Evolutionary conservation across 179 eudicot genomes (phyloP).

Genomic region (Nepenthes alata): DNA sequence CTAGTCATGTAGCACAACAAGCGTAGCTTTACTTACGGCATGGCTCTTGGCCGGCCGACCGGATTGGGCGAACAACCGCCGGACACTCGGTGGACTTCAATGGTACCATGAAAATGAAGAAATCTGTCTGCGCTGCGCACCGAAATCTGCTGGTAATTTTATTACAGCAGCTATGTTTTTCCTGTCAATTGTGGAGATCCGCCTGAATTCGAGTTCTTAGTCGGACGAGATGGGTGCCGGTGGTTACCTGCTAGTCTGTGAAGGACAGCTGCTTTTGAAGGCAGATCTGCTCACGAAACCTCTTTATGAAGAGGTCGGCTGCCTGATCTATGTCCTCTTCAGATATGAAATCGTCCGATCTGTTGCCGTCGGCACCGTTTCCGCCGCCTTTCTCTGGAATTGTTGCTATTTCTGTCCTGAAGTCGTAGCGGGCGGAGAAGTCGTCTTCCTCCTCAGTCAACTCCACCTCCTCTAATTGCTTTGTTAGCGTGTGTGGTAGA

Average conservation of each 20-base stretch:
- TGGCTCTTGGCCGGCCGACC: too few species aligned
- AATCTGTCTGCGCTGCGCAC: too few species aligned
- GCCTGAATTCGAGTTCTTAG: neutral
- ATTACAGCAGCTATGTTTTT: too few species aligned
- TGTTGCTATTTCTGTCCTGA: neutral
- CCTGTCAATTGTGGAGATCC: too few species aligned
- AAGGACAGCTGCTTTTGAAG: conserved; percentile 17
- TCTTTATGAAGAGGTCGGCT: conserved; percentile 27
- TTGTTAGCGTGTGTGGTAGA: conserved; percentile 8
- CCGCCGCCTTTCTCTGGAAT: neutral
- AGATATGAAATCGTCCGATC: neutral
- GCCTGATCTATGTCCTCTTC: conserved; percentile 25
- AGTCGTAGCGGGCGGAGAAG: neutral
- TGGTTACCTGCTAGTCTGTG: neutral
- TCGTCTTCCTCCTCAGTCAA: neutral
- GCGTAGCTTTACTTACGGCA: too few species aligned
- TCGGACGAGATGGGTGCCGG: neutral
- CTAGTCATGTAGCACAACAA: too few species aligned
- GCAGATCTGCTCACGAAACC: conserved; percentile 20
- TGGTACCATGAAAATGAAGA: too few species aligned
- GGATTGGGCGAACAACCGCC: too few species aligned
- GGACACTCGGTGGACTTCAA: too few species aligned
- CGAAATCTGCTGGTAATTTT: too few species aligned
- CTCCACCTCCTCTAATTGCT: conserved; percentile 14
- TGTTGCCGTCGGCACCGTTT: neutral